Evolutionary conservation across 768 basidiomycete genomes (phyloP).

Genomic region (Lenzites betulinus): DNA sequence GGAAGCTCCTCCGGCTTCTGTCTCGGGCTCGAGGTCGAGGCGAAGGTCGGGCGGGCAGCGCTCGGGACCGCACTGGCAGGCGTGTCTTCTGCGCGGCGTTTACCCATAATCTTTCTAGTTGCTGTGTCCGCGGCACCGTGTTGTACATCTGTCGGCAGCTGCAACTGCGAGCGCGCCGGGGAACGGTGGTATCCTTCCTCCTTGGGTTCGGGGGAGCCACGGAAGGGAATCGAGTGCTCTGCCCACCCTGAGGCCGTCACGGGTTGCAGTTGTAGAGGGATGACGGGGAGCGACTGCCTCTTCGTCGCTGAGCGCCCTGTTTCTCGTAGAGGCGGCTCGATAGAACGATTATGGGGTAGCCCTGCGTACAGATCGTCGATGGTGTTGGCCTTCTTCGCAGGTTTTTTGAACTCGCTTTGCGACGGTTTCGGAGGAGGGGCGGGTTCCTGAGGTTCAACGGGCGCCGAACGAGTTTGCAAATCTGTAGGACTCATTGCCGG

Average conservation of each 20-base stretch:
- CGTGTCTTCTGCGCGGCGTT: neutral
- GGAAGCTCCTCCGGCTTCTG: too few species aligned
- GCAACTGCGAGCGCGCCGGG: neutral
- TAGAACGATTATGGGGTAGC: neutral
- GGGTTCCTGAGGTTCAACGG: too few species aligned
- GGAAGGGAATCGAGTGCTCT: neutral
- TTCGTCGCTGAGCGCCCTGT: neutral
- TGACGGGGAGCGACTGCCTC: neutral
- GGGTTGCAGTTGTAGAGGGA: neutral
- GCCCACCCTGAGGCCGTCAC: neutral
- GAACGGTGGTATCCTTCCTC: neutral
- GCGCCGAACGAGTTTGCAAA: too few species aligned
- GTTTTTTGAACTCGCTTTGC: neutral
- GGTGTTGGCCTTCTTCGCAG: neutral
- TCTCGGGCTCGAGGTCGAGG: too few species aligned
- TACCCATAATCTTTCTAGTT: neutral
- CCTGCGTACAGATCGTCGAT: neutral
- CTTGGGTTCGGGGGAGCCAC: neutral
- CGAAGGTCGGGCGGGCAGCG: too few species aligned
- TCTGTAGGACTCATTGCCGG: neutral
- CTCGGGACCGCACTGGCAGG: neutral
- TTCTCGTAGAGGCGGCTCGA: neutral
- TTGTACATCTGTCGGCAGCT: neutral
- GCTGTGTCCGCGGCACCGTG: neutral
- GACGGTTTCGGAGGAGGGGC: neutral